Base-by-base conservation (phyloP, 2,329 filamentous ascomycete genomes). In the Tolypocladium guangdongense region DNA sequence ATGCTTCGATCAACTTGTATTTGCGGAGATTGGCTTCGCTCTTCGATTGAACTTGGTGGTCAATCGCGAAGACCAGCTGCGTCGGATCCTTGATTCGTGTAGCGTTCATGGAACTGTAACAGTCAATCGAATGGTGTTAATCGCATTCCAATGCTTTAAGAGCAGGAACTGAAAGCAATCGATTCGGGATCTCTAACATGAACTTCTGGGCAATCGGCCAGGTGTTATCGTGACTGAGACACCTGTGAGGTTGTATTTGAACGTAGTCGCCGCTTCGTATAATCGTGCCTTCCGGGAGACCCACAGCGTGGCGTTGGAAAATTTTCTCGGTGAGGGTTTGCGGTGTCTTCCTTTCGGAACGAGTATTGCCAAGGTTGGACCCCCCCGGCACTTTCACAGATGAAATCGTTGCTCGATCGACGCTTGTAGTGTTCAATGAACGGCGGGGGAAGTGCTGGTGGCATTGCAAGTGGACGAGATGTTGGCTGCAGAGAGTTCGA, bases 311-410 rank as follows among this genome's bases (percentile, higher is more conserved):
- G 18, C 78, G 73, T 68, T 96, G 91, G 0, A 96, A 85, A 55
- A 96, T 95, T 76, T 96, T 96, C 68, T 96, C 91, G 3, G 88
- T 93, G 51, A 96, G 71, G 3, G 88, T 96, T 70, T 96, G 90
- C 0, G 88, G 80, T 2, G 60, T 58, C 43, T 57, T 30, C 30
- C 30, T 30, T 30, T 30, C 30, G 30, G 30, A 30, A 30, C 30
- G 30, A 30, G 30, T 30, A 30, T 30, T 30, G 30, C 30, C 30
- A 30, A 30, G 30, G 30, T 30, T 30, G 30, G 30, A 4, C 30
- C 30, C 30, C 30, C 30, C 30, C 30, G 30, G 30, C 4, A 30
- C 30, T 6, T 30, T 30, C 30, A 30, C 30, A 30, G 30, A 30
- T 30, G 30, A 30, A 30, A 30, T 30, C 30, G 30, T 30, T 30